phyloP scores from a whole-genome alignment of 2,329 filamentous ascomycete genomes.

The Myriangium duriaei region DNA sequence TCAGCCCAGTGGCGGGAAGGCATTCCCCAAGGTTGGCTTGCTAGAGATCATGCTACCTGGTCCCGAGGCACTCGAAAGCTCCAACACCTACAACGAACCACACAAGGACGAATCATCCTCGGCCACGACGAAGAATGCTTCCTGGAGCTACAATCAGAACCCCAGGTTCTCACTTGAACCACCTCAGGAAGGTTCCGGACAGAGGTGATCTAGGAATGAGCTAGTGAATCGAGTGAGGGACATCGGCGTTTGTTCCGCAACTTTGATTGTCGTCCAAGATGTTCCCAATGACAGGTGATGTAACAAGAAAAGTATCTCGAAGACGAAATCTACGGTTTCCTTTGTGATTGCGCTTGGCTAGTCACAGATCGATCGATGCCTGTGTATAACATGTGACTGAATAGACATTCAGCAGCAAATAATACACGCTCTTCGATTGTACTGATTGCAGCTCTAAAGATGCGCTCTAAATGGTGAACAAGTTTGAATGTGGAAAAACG shows the following conservation, averaged over 20 bases:
- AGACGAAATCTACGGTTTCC: too few relatives aligned
- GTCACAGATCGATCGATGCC: too few relatives aligned
- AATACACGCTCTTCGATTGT: not conserved
- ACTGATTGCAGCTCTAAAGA: not conserved
- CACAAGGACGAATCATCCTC: slow-evolving; percentile 22
- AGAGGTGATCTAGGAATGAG: too few relatives aligned
- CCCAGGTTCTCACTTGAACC: not conserved
- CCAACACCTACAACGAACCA: slow-evolving; percentile 21
- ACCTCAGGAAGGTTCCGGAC: too few relatives aligned
- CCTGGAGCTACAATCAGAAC: slow-evolving; percentile 16
- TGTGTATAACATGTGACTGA: not conserved
- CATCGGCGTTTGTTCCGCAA: too few relatives aligned
- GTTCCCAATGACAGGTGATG: too few relatives aligned
- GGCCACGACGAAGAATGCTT: slow-evolving; percentile 25
- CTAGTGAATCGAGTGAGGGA: too few relatives aligned
- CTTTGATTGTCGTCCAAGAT: too few relatives aligned
- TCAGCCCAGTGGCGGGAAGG: slow-evolving; percentile 22
- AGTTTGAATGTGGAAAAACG: not conserved
- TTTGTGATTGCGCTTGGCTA: too few relatives aligned
- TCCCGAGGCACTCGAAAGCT: slow-evolving; percentile 23
- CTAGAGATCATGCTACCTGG: slow-evolving; percentile 24
- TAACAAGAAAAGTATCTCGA: too few relatives aligned
- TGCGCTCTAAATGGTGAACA: not conserved
- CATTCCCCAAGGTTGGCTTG: slow-evolving; percentile 25
- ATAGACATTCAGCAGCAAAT: not conserved